Percentiles rank a stretch among this genome's conserved stretches.
phyloP scores from a whole-genome alignment of 106 monocot genomes.

The Iris macrosiphon region DNA sequence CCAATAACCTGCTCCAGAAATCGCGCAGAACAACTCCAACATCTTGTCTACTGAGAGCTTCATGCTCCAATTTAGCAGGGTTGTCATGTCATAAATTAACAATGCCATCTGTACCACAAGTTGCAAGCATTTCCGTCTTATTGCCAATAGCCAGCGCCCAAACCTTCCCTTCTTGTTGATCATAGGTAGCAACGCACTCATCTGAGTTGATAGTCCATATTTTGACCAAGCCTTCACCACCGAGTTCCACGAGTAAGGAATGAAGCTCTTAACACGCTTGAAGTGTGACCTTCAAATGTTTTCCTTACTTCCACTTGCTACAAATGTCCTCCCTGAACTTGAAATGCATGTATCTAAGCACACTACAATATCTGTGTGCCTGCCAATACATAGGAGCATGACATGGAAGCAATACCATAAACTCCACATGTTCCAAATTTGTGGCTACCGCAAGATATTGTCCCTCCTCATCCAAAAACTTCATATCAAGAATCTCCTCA shows the following conservation, averaged over 20 bases:
- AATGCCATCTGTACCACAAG: constrained; percentile 79
- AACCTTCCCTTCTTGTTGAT: constrained; percentile 91
- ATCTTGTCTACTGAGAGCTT: constrained; percentile 73
- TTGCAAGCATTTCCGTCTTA: constrained; percentile 89
- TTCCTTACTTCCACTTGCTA: constrained; percentile 87
- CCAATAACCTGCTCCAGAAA: no score
- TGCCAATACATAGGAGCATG: constrained; percentile 68
- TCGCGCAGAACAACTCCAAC: no score
- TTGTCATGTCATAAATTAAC: constrained; percentile 88
- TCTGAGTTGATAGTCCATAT: constrained; percentile 84
- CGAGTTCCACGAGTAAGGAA: constrained; percentile 86
- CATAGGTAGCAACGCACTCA: constrained; percentile 94
- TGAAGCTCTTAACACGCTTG: no score
- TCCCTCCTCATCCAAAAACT: constrained; percentile 71
- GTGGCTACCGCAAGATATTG: constrained; percentile 81
- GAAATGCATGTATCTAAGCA: constrained; percentile 63
- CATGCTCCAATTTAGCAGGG: constrained; percentile 72
- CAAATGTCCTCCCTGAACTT: constrained; percentile 37
- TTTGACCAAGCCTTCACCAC: constrained; percentile 96
- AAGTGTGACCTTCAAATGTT: constrained; percentile 94
- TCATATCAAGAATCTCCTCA: constrained; percentile 84
- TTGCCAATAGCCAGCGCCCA: constrained; percentile 90
- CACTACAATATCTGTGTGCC: constrained; percentile 73
- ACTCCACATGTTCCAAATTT: constrained; percentile 81
- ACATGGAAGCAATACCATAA: constrained; percentile 74